Evolutionary conservation across 2,329 filamentous ascomycete species (phyloP).

Genomic region (Domatiomyces globalis): DNA sequence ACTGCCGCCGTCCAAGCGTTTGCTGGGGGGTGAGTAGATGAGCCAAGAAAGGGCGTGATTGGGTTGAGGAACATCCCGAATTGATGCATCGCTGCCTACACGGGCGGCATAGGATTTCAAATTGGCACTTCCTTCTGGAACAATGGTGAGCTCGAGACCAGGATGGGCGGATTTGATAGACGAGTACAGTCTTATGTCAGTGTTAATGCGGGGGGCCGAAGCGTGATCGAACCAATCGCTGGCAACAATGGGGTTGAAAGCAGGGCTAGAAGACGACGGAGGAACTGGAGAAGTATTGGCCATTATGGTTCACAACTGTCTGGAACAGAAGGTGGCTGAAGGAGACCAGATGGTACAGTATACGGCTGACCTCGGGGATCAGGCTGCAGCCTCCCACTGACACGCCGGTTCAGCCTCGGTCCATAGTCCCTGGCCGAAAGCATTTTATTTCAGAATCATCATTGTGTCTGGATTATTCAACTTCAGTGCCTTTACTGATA

Average conservation of each 20-base stretch:
- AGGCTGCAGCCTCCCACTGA: no score
- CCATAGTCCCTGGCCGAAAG: no score
- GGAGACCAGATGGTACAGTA: no score
- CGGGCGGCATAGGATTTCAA: slow-evolving; percentile 28
- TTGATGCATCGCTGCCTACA: slow-evolving; percentile 25
- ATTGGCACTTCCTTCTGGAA: slow-evolving; percentile 25
- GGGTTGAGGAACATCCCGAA: slow-evolving; percentile 1
- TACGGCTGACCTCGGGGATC: no score
- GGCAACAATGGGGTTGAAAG: neutral
- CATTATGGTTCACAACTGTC: neutral
- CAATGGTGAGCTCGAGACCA: slow-evolving; percentile 14
- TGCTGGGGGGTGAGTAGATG: slow-evolving; percentile 9
- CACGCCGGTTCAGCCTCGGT: no score
- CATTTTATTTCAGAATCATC: no score
- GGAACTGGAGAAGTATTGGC: neutral
- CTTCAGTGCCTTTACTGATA: no score
- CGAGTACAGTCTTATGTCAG: slow-evolving; percentile 12
- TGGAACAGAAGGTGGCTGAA: no score
- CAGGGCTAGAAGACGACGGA: neutral
- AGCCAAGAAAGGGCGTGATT: slow-evolving; percentile 10
- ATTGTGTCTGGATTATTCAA: no score
- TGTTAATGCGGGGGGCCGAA: slow-evolving; percentile 11
- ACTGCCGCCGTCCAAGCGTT: slow-evolving; percentile 12
- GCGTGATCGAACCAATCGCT: slow-evolving; percentile 11
- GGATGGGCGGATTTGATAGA: slow-evolving; percentile 11